Base-by-base conservation (phyloP, 2,329 filamentous ascomycete genomes). In the Aspergillus ochraceoroseus region DNA sequence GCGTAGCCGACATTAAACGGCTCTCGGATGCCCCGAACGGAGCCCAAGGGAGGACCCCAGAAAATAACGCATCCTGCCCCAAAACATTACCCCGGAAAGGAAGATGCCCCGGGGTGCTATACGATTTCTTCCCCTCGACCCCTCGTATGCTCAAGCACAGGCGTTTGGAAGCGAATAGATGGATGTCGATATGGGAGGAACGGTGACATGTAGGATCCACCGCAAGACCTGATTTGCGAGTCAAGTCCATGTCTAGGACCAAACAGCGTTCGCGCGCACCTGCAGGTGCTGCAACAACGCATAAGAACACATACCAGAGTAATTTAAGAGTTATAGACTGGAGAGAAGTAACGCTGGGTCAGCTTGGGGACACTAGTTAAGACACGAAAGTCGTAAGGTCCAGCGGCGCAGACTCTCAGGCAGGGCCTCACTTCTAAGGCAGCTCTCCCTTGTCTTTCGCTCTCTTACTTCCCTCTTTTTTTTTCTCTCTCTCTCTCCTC, bases 331-430 rank as follows among this genome's bases (percentile, higher is more conserved):
- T n/a, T n/a, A n/a, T n/a, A 12, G 3, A 11, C 7, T 31, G 29
- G 17, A 43, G n/a, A 34, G 23, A 35, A 31, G 35, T 26, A 39
- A 43, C 41, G 41, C 35, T 30, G 35, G 41, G n/a, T n/a, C n/a
- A n/a, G 34, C 20, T 12, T 38, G 41, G 35, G 15, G n/a, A 22
- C n/a, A n/a, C n/a, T n/a, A n/a, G n/a, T n/a, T n/a, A n/a, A n/a
- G n/a, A n/a, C n/a, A n/a, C n/a, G n/a, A n/a, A n/a, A 22, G 5
- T 22, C 9, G 20, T 22, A 22, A 22, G 20, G 20, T 22, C 20
- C 20, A 5, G 20, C 20, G 5, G 9, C 20, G 9, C 5, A 5
- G 20, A 22, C 20, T 22, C n/a, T n/a, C n/a, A n/a, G n/a, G n/a
- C n/a, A n/a, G n/a, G n/a, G n/a, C n/a, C n/a, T n/a, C n/a, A n/a